Percentiles rank a stretch among this genome's conserved stretches.
phyloP scores from a whole-genome alignment of 176 grass and related monocot species.

The Panicum miliaceum region DNA sequence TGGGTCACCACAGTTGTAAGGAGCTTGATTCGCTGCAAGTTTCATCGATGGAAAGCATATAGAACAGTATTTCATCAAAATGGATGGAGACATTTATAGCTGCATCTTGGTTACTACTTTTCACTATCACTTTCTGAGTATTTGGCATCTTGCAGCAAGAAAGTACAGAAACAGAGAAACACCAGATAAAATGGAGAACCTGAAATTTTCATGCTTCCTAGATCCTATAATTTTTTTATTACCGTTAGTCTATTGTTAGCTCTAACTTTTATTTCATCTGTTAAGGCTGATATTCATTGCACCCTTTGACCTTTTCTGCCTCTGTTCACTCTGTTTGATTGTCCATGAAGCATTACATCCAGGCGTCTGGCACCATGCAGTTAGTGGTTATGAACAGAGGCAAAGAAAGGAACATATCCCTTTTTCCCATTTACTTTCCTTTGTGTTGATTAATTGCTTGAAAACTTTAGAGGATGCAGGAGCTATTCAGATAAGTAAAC shows the following conservation, averaged over 20 bases:
- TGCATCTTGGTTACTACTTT: conserved; percentile 29
- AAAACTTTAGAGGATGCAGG: conserved; percentile 9
- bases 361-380: background rate
- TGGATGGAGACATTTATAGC: conserved; percentile 24
- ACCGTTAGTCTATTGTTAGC: background rate
- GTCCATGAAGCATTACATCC: background rate
- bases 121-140: conserved; percentile 33
- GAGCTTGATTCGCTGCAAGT: conserved; percentile 6
- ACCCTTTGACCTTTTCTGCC: background rate
- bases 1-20: conserved; percentile 31
- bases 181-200: background rate
- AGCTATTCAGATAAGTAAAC: background rate
- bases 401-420: background rate
- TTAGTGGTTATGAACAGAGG: background rate
- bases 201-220: background rate
- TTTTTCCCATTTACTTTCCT: background rate
- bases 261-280: background rate
- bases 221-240: conserved; percentile 18
- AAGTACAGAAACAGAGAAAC: background rate
- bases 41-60: conserved; percentile 4
- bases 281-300: conserved; percentile 1
- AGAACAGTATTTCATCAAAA: background rate
- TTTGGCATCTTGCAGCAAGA: conserved; percentile 31
- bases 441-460: background rate
- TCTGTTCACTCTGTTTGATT: conserved; percentile 21